Base-by-base conservation (phyloP, 2,329 filamentous ascomycete genomes). In the Parafenestella ontariensis region DNA sequence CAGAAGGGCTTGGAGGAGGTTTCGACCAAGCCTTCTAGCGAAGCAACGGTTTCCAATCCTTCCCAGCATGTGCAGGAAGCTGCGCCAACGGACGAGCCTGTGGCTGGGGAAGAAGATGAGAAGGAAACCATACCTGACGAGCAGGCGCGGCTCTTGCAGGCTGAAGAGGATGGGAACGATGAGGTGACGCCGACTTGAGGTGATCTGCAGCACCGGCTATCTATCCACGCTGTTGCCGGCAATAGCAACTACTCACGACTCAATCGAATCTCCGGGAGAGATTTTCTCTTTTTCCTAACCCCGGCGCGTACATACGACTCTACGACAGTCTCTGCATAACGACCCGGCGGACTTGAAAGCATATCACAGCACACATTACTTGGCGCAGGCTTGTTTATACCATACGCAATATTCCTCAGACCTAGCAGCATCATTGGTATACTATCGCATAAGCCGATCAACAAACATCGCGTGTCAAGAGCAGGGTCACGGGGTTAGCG, bases 1-100 rank as follows among this genome's bases (percentile, higher is more conserved):
- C 69, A 77, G 50, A 67, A 74, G 49, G 72, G 74, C 50, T 62
- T 75, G 0, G 73, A 73, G 3, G 70, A 73, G 8, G 77, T 73
- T 1, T 54, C 72, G 6, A 81, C 79, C 0, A 66, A 59, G 23
- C 79, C 72, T 5, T 69, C 64, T 1, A 56, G 59, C 1, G 28
- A 66, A 29, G 46, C 61, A 8, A 63, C 65, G 2, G 37, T 63
- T 7, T 37, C 57, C 6, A 64, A 68, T 31, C 61, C 63, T 8
- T 68, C 68, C 2, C 36, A 66, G 24, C 44, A 43, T 33, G 21
- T 61, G 1, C 52, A 64, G 37, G 54, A 63, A 17, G 64, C 66
- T 17, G 59, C 65, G 0, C 37, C 54, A 2, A 56, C 61, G 1
- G 65, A 69, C 15, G 62, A 69, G n/a, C 58, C 62, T 1, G 61